Percentiles rank a stretch among this genome's conserved stretches.
Evolutionary conservation across 768 basidiomycete genomes (phyloP).

Genomic region (Cystobasidium onofrii): DNA sequence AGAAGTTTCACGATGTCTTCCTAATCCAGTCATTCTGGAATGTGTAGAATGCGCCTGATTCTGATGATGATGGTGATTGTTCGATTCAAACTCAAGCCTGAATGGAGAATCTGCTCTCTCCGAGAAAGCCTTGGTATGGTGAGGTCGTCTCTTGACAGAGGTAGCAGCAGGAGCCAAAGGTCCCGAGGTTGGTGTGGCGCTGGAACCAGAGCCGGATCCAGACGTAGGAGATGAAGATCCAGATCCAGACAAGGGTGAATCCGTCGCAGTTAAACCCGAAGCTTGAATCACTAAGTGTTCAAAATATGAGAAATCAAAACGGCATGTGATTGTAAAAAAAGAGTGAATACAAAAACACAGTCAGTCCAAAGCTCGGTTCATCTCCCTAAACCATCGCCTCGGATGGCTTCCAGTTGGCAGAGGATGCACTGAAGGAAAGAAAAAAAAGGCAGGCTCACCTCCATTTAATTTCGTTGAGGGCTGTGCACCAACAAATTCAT

Average conservation of each 20-base stretch:
- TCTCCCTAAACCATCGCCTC: background rate
- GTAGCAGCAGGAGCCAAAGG: background rate
- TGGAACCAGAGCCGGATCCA: background rate
- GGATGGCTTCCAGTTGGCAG: background rate
- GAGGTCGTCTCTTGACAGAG: background rate
- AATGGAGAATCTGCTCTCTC: constrained; percentile 16
- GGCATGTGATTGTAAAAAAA: background rate
- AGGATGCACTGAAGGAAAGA: too few relatives aligned
- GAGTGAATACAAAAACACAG: background rate
- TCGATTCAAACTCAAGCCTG: constrained; percentile 9
- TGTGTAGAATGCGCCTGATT: background rate
- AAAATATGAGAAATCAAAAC: background rate
- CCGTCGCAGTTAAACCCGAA: background rate
- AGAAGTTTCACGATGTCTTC: background rate
- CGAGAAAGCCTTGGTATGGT: constrained; percentile 9
- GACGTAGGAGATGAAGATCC: background rate
- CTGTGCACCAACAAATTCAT: background rate
- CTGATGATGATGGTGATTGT: background rate
- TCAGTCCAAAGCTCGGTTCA: background rate
- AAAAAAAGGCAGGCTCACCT: background rate
- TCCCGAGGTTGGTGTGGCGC: constrained; percentile 2
- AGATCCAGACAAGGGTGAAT: background rate
- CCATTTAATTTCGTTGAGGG: background rate
- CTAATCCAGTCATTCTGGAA: constrained; percentile 1
- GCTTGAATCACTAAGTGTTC: background rate